Evolutionary conservation across 495 filamentous ascomycete species (phyloP), one percentile per base, ranked within the genome.

Genomic region (Neurospora sp.): DNA sequence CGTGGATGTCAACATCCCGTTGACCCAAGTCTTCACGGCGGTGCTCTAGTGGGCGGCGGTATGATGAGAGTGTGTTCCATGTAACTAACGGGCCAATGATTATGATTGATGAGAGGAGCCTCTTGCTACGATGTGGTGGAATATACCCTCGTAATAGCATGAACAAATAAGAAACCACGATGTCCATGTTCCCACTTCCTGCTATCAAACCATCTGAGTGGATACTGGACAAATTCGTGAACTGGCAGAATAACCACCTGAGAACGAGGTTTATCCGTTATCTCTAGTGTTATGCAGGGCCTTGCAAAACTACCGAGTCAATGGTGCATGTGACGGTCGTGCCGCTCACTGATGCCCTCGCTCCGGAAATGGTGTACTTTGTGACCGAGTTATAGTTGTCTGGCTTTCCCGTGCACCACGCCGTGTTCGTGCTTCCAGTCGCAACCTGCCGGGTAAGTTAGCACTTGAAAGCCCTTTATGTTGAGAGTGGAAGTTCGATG

Each of bases 371-470:
- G 8, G 79, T 76, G 71, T 80, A 82, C 12, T 73, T 77, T 0
- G 74, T 81, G 31, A 81, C 78, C 41, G 75, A 65, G 69, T 82
- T 80, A 71, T 82, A 82, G 70, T 81, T 82, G 53, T 81, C 78
- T 0, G 80, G 81, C 0, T 68, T 75, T 8, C 76, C 78, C 22
- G 79, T 80, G 71, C 79, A 80, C 80, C 80, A 80, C 20, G 74
- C 73, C 69, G 74, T 76, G 72, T 77, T 75, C 5, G 72, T 75
- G 20, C 71, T 70, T 5, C 77, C 78, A 1, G 72, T 68, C 18
- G 71, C 71, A 39, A 69, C 76, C 78, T 72, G 73, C 79, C 74
- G 22, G 45, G 47, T 14, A 59, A 59, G 20, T 59, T 31, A 59
- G 10, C 45, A 22, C 20, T 53, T 20, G n/a, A 10, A 10, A 76